A percentile compares a stretch with the other conserved stretches of the same genome.
These are phyloP conservation scores for Neurospora sp. DNA, from an alignment of 2,329 filamentous ascomycete genomes.

Conservation along the genomic window DNA sequence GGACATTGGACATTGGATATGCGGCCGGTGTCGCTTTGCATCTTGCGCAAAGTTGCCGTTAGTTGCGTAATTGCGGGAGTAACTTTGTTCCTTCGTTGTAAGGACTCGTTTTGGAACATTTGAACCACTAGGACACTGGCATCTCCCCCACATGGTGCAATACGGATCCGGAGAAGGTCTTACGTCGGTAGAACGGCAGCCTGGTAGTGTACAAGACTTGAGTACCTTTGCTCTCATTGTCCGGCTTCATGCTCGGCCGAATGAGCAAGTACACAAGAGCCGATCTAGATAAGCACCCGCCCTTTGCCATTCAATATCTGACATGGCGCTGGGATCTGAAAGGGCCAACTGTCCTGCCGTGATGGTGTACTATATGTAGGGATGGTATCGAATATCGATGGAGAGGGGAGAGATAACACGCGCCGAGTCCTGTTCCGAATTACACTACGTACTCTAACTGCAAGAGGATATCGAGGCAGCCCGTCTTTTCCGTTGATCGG, in stretches of 20 bases:
- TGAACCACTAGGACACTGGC: background rate
- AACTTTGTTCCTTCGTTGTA: background rate
- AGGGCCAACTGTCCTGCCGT: too few species aligned
- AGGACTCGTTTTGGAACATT: background rate
- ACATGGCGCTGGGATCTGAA: background rate
- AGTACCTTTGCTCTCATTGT: background rate
- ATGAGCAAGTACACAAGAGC: background rate
- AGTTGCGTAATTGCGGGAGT: background rate
- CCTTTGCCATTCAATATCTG: background rate
- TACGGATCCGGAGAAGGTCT: background rate
- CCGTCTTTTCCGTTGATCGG: background rate
- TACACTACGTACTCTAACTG: background rate
- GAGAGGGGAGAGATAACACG: background rate
- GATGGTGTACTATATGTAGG: background rate
- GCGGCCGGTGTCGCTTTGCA: background rate
- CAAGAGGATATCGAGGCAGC: background rate
- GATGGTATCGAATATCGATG: background rate
- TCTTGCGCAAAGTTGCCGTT: background rate
- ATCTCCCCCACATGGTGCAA: background rate
- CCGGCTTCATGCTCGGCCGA: background rate
- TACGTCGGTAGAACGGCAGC: background rate
- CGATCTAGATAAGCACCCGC: background rate
- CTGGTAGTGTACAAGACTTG: background rate
- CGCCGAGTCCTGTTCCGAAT: background rate
- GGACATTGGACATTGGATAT: background rate